Evolutionary conservation across 129 eudicot genomes (phyloP).

Genomic region (Flaveria linearis): DNA sequence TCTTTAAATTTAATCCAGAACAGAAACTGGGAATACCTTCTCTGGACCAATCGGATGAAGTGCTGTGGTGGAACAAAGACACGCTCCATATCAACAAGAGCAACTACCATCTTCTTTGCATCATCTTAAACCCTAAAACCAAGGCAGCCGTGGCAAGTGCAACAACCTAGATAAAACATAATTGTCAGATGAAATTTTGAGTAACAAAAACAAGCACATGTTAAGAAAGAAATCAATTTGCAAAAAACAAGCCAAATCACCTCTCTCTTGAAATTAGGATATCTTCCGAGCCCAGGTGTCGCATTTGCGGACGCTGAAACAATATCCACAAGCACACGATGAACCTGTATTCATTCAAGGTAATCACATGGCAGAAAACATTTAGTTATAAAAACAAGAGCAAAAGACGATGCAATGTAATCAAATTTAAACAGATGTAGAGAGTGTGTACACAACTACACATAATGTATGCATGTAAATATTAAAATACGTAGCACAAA

Average conservation of each 20-base stretch:
- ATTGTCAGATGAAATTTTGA: slow-evolving; percentile 1
- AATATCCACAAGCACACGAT: slow-evolving; percentile 94
- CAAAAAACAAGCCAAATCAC: slow-evolving; percentile 36
- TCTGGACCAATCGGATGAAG: slow-evolving; percentile 95
- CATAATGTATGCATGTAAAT: neutral
- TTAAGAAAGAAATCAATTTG: neutral
- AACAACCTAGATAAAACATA: slow-evolving; percentile 54
- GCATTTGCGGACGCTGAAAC: slow-evolving; percentile 94
- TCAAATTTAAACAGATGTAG: neutral
- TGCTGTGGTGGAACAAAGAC: slow-evolving; percentile 99
- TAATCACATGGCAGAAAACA: slow-evolving; percentile 2
- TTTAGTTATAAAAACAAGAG: neutral
- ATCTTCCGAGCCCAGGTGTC: slow-evolving; percentile 99
- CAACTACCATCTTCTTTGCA: slow-evolving; percentile 96
- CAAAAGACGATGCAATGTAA: slow-evolving; percentile 5
- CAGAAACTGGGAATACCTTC: slow-evolving; percentile 56
- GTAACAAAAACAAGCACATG: slow-evolving; percentile 24
- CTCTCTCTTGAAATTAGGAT: slow-evolving; percentile 98
- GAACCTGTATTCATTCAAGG: slow-evolving; percentile 54
- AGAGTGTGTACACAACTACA: neutral
- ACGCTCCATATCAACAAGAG: slow-evolving; percentile 99
- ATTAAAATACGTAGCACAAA: neutral
- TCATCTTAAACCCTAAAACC: slow-evolving; percentile 83
- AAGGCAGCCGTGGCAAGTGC: slow-evolving; percentile 89
- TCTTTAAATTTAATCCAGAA: neutral